These are phyloP conservation scores for Hamamelis virginiana DNA, from an alignment of 164 flowering plant genomes.

Conservation along the genomic window DNA sequence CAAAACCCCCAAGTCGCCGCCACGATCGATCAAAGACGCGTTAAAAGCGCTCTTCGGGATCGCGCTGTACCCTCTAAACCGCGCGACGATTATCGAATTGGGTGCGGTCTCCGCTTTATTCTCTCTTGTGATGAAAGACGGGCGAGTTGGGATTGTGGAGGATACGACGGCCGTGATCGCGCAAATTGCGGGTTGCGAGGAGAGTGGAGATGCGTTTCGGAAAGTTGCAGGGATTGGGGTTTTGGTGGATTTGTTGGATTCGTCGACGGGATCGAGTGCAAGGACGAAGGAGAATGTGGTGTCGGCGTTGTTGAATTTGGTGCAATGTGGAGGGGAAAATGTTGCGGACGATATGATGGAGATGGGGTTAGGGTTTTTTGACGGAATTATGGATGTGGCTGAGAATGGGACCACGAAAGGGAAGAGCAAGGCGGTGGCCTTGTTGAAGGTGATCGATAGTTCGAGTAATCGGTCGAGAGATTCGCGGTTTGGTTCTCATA, in stretches of 20 bases:
- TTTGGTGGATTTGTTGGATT: constrained; percentile 71
- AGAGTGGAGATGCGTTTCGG: constrained; percentile 59
- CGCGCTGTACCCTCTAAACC: constrained; percentile 57
- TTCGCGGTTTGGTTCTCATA: constrained; percentile 11
- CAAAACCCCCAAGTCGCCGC: constrained; percentile 33
- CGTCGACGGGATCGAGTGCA: constrained; percentile 48
- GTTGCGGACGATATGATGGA: constrained; percentile 38
- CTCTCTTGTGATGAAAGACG: constrained; percentile 50
- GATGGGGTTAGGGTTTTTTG: constrained; percentile 33
- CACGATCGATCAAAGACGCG: constrained; percentile 72
- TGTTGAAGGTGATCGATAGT: constrained; percentile 45
- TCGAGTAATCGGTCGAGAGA: constrained; percentile 1
- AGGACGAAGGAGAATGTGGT: constrained; percentile 81
- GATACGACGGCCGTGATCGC: constrained; percentile 95
- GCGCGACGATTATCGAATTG: constrained; percentile 53
- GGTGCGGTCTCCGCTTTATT: constrained; percentile 66
- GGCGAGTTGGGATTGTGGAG: constrained; percentile 68
- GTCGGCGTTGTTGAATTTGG: constrained; percentile 72
- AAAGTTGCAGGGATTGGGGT: constrained; percentile 62
- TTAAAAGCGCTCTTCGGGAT: constrained; percentile 79
- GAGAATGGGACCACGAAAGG: constrained; percentile 67
- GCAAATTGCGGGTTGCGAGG: constrained; percentile 86
- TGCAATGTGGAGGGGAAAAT: constrained; percentile 52
- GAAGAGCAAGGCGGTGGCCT: constrained; percentile 50
- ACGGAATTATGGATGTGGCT: constrained; percentile 55